Evolutionary conservation across 371 early-diverging fungal species (phyloP).

Genomic region (Lichtheimia ramosa): DNA sequence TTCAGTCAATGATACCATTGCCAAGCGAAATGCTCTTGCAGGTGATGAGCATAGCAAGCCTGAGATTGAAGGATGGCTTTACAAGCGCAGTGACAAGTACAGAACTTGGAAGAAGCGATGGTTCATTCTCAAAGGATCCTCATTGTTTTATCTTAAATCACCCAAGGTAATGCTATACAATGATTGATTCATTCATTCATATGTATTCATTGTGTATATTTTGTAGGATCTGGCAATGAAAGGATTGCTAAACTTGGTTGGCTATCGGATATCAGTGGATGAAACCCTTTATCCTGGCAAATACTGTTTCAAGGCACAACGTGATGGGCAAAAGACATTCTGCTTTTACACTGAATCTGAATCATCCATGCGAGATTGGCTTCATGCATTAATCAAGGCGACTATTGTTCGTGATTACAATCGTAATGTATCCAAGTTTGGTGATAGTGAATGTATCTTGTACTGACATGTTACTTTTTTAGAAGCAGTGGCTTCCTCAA

Average conservation of each 20-base stretch:
- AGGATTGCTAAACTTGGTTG: constrained; percentile 55
- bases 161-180: constrained; percentile 31
- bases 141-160: constrained; percentile 63
- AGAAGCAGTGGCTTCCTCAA: constrained; percentile 69
- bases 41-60: constrained; percentile 21
- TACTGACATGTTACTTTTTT: background rate
- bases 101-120: constrained; percentile 67
- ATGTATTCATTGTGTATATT: no score
- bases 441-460: background rate
- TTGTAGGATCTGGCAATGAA: constrained; percentile 55
- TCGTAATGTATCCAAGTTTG: constrained; percentile 28
- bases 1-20: constrained; percentile 15
- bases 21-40: constrained; percentile 8
- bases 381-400: constrained; percentile 70
- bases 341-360: constrained; percentile 67
- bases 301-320: constrained; percentile 68
- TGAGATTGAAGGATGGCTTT: constrained; percentile 65
- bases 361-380: constrained; percentile 55
- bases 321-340: constrained; percentile 60
- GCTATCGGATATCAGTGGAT: constrained; percentile 56
- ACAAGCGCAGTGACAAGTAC: constrained; percentile 66
- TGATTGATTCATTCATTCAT: background rate
- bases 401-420: constrained; percentile 61
- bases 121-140: constrained; percentile 64
- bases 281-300: constrained; percentile 64